Conservation (phyloP, 2,329 filamentous ascomycete species). For the Thermomyces lanuginosus region DNA sequence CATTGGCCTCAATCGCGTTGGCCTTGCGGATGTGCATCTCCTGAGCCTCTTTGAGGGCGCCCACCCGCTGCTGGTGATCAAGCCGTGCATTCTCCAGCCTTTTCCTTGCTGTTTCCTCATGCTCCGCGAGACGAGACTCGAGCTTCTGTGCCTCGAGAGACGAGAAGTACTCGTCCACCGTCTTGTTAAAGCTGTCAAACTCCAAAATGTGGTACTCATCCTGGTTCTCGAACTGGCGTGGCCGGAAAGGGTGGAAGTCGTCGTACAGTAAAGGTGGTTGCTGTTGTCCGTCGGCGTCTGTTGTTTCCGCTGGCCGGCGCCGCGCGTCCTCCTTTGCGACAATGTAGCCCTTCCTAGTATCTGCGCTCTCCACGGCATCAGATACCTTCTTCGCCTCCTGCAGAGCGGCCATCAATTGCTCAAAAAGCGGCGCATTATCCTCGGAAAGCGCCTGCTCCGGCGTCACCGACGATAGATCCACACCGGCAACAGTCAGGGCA, state of each 20-base stretch:
- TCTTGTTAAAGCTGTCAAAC: conserved; percentile 76
- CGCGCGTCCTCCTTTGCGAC: conserved; percentile 47
- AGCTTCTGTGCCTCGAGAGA: conserved; percentile 89
- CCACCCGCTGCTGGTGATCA: conserved; percentile 73
- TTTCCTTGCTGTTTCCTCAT: conserved; percentile 62
- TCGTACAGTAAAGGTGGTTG: conserved; percentile 81
- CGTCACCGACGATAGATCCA: conserved; percentile 52
- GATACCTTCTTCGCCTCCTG: conserved; percentile 54
- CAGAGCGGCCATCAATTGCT: conserved; percentile 51
- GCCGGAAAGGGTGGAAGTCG: conserved; percentile 87
- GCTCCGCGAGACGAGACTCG: conserved; percentile 65
- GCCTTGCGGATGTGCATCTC: conserved; percentile 75
- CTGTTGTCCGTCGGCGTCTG: conserved; percentile 13
- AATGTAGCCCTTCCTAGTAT: conserved; percentile 66
- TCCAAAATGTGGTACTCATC: conserved; percentile 51
- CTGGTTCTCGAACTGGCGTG: conserved; percentile 59
- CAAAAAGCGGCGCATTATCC: conserved; percentile 47
- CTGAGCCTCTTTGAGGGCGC: conserved; percentile 66
- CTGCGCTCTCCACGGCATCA: conserved; percentile 48
- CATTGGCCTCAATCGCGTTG: conserved; percentile 75
- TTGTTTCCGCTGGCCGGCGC: conserved; percentile 21
- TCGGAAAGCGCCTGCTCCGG: conserved; percentile 56
- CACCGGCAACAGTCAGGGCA: conserved; percentile 51
- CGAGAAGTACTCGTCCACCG: conserved; percentile 93
- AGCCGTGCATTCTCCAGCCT: conserved; percentile 71